Evolutionary conservation across 129 eudicot species (phyloP), one percentile per base, ranked within the genome.

Genomic region (Lonicera japonica): DNA sequence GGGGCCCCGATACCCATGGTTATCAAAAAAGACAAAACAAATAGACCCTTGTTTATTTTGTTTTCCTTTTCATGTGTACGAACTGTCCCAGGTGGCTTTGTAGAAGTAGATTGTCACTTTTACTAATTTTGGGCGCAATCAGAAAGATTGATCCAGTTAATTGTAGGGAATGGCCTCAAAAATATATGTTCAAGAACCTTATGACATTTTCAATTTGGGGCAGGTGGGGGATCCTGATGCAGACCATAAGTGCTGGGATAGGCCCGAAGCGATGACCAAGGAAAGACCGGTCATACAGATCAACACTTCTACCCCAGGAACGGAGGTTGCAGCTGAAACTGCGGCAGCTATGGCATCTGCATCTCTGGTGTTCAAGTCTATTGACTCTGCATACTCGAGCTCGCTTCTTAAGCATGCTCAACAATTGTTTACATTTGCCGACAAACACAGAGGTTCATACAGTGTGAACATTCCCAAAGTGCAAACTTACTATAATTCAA

Each of bases 261-360:
- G 96, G 59, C 99, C 99, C 17, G 99, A 92, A 76, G 82, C 66
- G 54, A 92, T 92, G 99, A 85, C 67, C 0, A 95, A 80, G 74
- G 64, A 56, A 77, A 78, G 99, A 57, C 92, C 99, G 60, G 69
- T 81, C 21, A 58, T 68, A 21, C 95, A 85, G 56, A 79, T 92
- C 20, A 85, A 92, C 61, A 57, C 85, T 19, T 73, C 95, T 22
- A 25, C 85, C 39, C 99, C 99, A 0, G 99, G 99, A 58, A 70
- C 95, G 17, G 99, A 92, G 5, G 96, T 92, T 70, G 96, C 99
- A 61, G 99, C 96, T 36, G 99, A 92, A 75, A 78, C 95, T 1
- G 86, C 99, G 69, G 99, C 99, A 17, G 99, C 99, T 53, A 61
- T 92, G 81, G 99, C 96, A 24, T 64, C 99, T 52, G 96, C 99